Evolutionary conservation across 768 basidiomycete species (phyloP).

Genomic region (Agaricus subrufescens): DNA sequence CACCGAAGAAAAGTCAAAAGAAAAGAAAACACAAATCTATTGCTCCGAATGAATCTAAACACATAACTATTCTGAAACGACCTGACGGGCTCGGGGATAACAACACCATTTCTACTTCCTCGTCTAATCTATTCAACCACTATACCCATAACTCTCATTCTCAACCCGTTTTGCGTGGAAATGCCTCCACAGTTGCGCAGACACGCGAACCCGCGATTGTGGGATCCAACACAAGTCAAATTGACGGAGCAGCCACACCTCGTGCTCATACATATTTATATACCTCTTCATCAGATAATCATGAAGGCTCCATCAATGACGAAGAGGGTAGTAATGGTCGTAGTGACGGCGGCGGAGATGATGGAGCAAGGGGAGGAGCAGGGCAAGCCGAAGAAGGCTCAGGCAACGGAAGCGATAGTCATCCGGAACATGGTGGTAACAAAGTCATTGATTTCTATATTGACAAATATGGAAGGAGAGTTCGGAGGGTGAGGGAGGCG

Average conservation of each 20-base stretch:
- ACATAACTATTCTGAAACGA: conserved; percentile 6
- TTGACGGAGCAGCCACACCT: conserved; percentile 3
- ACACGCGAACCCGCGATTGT: not conserved
- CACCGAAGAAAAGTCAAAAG: not conserved
- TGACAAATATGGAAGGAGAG: conserved; percentile 15
- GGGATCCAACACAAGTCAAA: not conserved
- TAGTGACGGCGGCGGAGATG: not conserved
- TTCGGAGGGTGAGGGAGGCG: conserved; percentile 15
- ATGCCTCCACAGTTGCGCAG: not conserved
- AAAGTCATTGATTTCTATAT: conserved; percentile 10
- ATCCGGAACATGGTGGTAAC: too few relatives aligned
- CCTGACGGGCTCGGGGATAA: not conserved
- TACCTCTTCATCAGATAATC: conserved; percentile 3
- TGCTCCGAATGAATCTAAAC: not conserved
- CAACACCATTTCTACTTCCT: not conserved
- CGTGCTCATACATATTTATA: conserved; percentile 3
- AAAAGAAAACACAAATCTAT: not conserved
- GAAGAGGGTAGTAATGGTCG: not conserved
- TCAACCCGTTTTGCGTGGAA: not conserved
- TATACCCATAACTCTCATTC: not conserved
- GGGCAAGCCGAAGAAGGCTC: conserved; percentile 12
- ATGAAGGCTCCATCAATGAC: not conserved
- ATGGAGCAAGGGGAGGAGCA: conserved; percentile 17
- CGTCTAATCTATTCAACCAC: not conserved
- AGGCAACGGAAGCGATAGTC: conserved; percentile 13